These are phyloP conservation scores for Debaryomycetaceae sp. DNA, from an alignment of 1,139 yeast species.

Conservation along the genomic window DNA sequence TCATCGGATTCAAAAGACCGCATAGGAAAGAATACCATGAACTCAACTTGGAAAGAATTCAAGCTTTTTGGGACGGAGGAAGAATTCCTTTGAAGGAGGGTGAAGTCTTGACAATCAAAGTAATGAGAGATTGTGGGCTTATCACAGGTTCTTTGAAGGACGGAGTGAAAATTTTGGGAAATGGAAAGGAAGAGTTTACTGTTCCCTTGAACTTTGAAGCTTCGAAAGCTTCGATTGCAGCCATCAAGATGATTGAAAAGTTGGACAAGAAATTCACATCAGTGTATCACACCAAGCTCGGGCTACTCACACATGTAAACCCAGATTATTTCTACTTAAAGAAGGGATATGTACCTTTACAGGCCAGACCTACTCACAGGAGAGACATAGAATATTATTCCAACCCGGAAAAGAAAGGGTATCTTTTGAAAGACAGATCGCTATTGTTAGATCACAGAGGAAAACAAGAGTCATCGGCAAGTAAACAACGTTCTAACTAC, in stretches of 20 bases:
- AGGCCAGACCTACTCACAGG: conserved; percentile 81
- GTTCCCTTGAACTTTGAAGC: conserved; percentile 76
- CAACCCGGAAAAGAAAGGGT: conserved; percentile 70
- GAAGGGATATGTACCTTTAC: conserved; percentile 77
- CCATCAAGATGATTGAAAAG: conserved; percentile 68
- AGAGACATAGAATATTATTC: conserved; percentile 80
- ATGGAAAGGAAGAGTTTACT: conserved; percentile 53
- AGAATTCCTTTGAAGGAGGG: conserved; percentile 61
- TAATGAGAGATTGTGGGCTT: conserved; percentile 71
- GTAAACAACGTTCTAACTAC: conserved; percentile 21
- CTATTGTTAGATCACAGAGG: conserved; percentile 38
- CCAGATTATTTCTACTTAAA: conserved; percentile 68
- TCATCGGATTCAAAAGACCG: conserved; percentile 75
- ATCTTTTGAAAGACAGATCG: conserved; percentile 46
- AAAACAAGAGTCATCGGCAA: conserved; percentile 14
- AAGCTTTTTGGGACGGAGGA: conserved; percentile 63
- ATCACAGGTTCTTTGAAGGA: conserved; percentile 68
- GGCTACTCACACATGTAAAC: conserved; percentile 69
- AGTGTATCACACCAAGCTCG: conserved; percentile 62
- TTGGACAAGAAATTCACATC: conserved; percentile 75
- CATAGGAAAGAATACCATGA: conserved; percentile 48
- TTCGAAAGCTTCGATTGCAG: conserved; percentile 70
- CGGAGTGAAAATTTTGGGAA: conserved; percentile 81
- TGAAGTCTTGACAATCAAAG: conserved; percentile 56
- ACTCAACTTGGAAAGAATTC: conserved; percentile 56